Percentiles rank a stretch among this genome's conserved stretches.
These are phyloP conservation scores for Solanum lignicaule DNA, from an alignment of 257 asterid species.

Conservation along the genomic window DNA sequence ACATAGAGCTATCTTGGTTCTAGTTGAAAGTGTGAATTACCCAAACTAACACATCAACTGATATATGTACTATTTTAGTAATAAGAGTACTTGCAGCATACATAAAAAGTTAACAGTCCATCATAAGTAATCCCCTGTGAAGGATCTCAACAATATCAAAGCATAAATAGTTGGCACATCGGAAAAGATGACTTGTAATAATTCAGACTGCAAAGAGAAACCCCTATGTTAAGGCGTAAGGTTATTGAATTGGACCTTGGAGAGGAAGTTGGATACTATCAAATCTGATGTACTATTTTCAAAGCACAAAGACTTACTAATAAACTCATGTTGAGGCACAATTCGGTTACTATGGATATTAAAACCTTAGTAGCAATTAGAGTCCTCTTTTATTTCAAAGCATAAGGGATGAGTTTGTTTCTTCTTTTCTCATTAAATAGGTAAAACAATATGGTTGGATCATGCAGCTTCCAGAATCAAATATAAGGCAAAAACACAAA, in stretches of 20 bases:
- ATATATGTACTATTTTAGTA: no score
- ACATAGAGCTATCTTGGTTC: no score
- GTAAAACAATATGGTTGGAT: background rate
- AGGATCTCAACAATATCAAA: no score
- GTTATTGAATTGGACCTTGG: slow-evolving; percentile 45
- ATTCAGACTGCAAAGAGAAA: background rate
- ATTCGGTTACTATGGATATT: background rate
- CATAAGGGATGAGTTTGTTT: background rate
- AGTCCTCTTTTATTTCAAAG: background rate
- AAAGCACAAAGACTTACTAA: slow-evolving; percentile 52
- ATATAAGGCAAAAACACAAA: background rate
- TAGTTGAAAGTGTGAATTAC: no score
- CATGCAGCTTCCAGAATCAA: background rate
- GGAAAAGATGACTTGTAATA: background rate
- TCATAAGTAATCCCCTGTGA: no score
- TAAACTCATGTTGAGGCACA: slow-evolving; percentile 22
- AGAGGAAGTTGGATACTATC: slow-evolving; percentile 74
- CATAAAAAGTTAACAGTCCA: no score
- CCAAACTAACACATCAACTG: no score
- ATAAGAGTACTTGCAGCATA: no score
- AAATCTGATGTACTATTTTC: slow-evolving; percentile 56
- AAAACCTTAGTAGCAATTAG: background rate
- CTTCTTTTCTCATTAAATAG: background rate
- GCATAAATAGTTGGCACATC: no score
- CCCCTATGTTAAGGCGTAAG: background rate